Base-by-base conservation (phyloP, 768 basidiomycete species). In the Lentinula sp. region DNA sequence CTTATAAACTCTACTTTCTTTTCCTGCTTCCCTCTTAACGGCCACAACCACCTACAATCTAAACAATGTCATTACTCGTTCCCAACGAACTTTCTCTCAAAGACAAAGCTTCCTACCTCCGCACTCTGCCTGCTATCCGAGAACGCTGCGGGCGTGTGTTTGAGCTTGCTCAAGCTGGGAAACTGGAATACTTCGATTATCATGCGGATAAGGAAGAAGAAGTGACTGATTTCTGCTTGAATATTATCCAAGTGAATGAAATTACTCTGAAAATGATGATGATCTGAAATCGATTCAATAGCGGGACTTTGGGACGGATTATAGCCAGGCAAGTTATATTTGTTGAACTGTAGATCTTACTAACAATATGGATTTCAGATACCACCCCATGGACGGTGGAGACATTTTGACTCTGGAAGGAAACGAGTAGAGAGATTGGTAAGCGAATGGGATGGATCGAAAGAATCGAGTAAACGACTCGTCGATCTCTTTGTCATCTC, bases 401-500 rank as follows among this genome's bases (percentile, higher is more conserved):
- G 91, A 35, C 94, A 95, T 69, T 84, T 95, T 35, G 90, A 93
- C 67, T 80, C 86, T 3, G 87, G 87, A 3, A 70, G 76, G 1
- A 75, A 81, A 31, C 88, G 92, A 48, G 80, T 95, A 50, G 71
- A 77, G 42, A 0, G 73, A 78, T 45, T 93, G 91, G 91, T 4
- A 21, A 15, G 7, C 42, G 42, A 16, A 4, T 18, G 18, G 5
- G 72, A 75, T 0, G 79, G 83, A 65, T 61, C 68, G 1, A 82
- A 77, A 57, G 87, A 95, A 67, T 80, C 82, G 46, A 81, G 86
- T 56, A 84, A 86, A 61, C 82, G 93, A 1, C 78, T 93, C 37
- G 79, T 98, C 70, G 96, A 98, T 74, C 83, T 97, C 43, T 95
- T 95, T 75, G 76, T 88, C 23, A 89, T 93, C 34, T 94, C 93